Conservation (phyloP, 2,329 filamentous ascomycete species). For the Zymoseptoria brevis region DNA sequence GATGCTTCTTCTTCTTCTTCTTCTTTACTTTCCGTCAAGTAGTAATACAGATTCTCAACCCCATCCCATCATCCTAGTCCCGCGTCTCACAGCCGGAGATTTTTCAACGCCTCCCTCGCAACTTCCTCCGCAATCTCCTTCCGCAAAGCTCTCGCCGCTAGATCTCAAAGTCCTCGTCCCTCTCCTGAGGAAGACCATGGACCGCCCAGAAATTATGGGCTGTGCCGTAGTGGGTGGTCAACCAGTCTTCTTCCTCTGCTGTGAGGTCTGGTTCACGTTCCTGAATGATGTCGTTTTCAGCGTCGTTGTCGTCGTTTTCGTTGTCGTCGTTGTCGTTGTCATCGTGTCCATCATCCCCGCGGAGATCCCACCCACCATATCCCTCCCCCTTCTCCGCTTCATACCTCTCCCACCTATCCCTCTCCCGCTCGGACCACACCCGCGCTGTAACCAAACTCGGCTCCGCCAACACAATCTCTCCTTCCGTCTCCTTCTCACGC, state of each 20-base stretch:
- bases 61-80: too few species aligned
- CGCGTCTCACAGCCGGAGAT: too few species aligned
- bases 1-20: too few species aligned
- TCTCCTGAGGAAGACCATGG: not conserved
- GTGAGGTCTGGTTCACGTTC: not conserved
- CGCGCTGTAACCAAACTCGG: not conserved
- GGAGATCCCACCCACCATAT: too few species aligned
- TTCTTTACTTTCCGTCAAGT: too few species aligned
- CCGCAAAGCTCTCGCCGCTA: not conserved
- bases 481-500: not conserved
- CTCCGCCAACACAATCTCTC: not conserved
- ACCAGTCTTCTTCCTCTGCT: not conserved
- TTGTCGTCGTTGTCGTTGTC: too few species aligned
- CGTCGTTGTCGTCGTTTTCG: too few species aligned
- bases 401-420: not conserved
- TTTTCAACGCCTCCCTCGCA: too few species aligned
- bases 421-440: not conserved
- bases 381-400: not conserved
- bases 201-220: not conserved
- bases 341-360: not conserved
- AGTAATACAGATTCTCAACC: too few species aligned
- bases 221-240: not conserved
- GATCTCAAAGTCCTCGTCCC: not conserved
- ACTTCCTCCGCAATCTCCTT: not conserved
- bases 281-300: too few species aligned